These are phyloP conservation scores for Xylaria sp. DNA, from an alignment of 2,329 filamentous ascomycete species.

Conservation along the genomic window DNA sequence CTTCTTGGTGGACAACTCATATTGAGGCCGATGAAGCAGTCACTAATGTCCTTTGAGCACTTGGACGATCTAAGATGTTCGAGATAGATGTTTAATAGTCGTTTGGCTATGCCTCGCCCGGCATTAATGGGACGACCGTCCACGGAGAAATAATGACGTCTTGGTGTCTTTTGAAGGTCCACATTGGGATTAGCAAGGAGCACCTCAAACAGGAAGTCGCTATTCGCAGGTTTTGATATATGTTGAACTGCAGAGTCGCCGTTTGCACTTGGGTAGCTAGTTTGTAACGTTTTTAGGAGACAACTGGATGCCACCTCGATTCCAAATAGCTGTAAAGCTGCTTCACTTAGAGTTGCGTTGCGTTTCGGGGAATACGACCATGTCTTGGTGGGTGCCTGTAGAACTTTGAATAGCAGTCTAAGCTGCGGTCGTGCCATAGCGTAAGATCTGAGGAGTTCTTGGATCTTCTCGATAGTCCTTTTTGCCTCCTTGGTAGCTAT, in stretches of 20 bases:
- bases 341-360: conserved; percentile 63
- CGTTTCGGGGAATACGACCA: conserved; percentile 72
- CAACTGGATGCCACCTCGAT: conserved; percentile 66
- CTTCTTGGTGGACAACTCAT: conserved; percentile 69
- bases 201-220: conserved; percentile 62
- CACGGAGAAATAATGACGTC: conserved; percentile 72
- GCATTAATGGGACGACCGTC: conserved; percentile 72
- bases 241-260: conserved; percentile 25
- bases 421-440: conserved; percentile 72
- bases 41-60: conserved; percentile 47
- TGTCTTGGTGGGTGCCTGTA: conserved; percentile 61
- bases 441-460: conserved; percentile 70
- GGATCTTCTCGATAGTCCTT: conserved; percentile 68
- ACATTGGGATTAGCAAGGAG: conserved; percentile 66
- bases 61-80: conserved; percentile 53
- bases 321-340: conserved; percentile 71
- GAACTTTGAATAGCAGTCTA: conserved; percentile 68
- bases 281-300: conserved; percentile 49
- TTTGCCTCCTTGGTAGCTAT: conserved; percentile 65
- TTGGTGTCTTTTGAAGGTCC: conserved; percentile 56
- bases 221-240: background rate
- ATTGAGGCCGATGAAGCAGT: conserved; percentile 71
- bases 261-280: conserved; percentile 22
- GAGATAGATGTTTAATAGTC: conserved; percentile 65
- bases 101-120: conserved; percentile 66